A percentile compares a stretch with the other conserved stretches of the same genome.
Conservation (phyloP, 208 protist genomes). For the Trypanosoma mega region DNA sequence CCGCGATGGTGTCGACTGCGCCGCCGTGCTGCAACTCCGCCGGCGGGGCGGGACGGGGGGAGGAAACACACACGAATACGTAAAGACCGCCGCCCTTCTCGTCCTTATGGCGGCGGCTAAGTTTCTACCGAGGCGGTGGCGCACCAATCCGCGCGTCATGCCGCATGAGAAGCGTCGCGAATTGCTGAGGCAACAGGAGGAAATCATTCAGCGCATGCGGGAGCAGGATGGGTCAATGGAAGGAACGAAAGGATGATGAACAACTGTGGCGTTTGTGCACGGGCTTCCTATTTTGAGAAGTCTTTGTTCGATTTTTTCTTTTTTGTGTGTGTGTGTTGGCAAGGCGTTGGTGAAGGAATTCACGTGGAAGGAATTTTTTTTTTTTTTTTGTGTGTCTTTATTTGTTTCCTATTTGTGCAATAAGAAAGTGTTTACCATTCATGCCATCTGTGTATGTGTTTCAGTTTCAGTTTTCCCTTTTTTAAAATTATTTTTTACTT, state of each 20-base stretch:
- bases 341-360: too few species aligned
- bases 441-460: too few species aligned
- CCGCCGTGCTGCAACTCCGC: constrained; percentile 34
- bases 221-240: constrained; percentile 37
- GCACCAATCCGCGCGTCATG: constrained; percentile 19
- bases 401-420: neutral
- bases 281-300: neutral
- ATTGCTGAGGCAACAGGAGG: constrained; percentile 42
- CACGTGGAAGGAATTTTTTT: too few species aligned
- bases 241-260: neutral
- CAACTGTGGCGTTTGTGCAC: neutral
- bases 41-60: too few species aligned
- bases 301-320: too few species aligned
- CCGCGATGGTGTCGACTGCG: constrained; percentile 19
- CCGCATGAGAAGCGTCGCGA: constrained; percentile 29
- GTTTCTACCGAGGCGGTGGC: constrained; percentile 23
- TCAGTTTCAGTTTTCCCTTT: neutral
- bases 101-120: too few species aligned
- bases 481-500: neutral
- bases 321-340: too few species aligned
- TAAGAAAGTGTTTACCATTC: too few species aligned
- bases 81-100: too few species aligned
- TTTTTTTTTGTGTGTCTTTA: neutral
- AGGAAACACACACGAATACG: too few species aligned
- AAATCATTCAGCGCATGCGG: constrained; percentile 73